A percentile compares a stretch with the other conserved stretches of the same genome.
Conservation (phyloP, 2,329 filamentous ascomycete genomes). For the Trichoderma sp. region DNA sequence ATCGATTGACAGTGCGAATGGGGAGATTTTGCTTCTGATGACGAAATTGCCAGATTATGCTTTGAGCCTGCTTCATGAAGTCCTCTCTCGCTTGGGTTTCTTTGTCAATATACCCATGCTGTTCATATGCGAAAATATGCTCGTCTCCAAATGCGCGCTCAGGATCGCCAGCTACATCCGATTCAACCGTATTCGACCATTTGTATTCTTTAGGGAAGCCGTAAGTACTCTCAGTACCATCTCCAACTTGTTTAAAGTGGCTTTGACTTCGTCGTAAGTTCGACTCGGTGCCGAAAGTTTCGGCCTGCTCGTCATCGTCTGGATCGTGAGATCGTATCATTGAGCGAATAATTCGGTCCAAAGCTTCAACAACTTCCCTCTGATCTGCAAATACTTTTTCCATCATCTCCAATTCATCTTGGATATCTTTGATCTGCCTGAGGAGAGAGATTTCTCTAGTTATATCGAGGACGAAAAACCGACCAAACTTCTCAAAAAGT, state of each 20-base stretch:
- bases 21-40: neutral
- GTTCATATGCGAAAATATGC: neutral
- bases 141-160: no score
- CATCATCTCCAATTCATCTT: slow-evolving; percentile 1
- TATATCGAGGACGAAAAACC: slow-evolving; percentile 14
- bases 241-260: accelerated
- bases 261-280: neutral
- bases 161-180: neutral
- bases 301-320: neutral
- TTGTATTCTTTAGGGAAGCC: neutral
- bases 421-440: neutral
- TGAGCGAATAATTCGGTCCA: neutral
- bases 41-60: neutral
- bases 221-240: neutral
- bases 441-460: neutral
- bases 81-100: neutral
- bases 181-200: neutral
- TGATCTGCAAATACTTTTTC: neutral
- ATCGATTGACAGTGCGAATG: neutral
- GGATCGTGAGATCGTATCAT: neutral
- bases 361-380: neutral
- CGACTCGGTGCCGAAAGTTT: accelerated
- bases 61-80: neutral
- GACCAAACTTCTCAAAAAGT: neutral
- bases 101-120: neutral